Conservation (phyloP, 2,329 filamentous ascomycete species). For the Graphium sp. region DNA sequence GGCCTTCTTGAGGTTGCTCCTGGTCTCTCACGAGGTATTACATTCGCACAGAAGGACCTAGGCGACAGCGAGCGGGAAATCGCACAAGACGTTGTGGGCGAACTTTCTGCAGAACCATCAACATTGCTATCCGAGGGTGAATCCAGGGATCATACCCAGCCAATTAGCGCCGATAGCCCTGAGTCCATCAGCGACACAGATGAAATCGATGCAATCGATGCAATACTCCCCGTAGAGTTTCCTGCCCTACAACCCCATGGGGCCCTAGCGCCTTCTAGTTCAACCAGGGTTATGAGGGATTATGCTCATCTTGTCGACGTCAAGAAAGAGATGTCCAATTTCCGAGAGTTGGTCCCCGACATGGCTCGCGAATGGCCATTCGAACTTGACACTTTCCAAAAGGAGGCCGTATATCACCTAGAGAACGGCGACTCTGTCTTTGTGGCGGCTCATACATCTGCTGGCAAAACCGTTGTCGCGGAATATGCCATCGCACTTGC, state of each 20-base stretch:
- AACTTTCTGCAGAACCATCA: background rate
- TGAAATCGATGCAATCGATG: constrained; percentile 57
- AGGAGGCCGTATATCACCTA: constrained; percentile 93
- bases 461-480: constrained; percentile 93
- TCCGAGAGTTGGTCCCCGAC: constrained; percentile 79
- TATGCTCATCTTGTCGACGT: constrained; percentile 99
- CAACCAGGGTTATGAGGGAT: constrained; percentile 62
- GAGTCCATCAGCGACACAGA: constrained; percentile 16
- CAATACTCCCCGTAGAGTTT: constrained; percentile 80
- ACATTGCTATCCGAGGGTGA: constrained; percentile 8
- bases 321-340: constrained; percentile 85
- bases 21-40: constrained; percentile 63
- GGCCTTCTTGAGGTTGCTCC: constrained; percentile 70
- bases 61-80: constrained; percentile 27
- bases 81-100: constrained; percentile 22
- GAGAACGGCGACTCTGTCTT: constrained; percentile 96
- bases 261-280: constrained; percentile 52
- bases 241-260: constrained; percentile 75
- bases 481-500: constrained; percentile 95
- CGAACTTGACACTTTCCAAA: constrained; percentile 94
- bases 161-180: constrained; percentile 14
- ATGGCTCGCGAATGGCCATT: constrained; percentile 97
- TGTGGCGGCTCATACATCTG: constrained; percentile 92
- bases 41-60: constrained; percentile 46
- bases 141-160: too few relatives aligned